phyloP scores from a whole-genome alignment of 1,139 yeast genomes.

The Lipomyces yarrowii region DNA sequence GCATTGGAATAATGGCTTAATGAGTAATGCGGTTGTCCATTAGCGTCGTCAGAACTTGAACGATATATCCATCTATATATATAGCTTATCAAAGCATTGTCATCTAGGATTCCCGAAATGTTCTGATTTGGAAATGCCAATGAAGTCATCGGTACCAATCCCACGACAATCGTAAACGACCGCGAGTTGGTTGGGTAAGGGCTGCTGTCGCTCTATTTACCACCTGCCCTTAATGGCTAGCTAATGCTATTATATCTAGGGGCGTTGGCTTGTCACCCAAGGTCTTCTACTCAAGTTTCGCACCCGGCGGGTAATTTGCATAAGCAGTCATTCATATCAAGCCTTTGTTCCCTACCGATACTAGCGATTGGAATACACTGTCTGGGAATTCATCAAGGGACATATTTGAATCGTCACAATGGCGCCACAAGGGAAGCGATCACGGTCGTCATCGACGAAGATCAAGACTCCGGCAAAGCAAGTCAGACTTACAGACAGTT shows the following conservation, averaged over 20 bases:
- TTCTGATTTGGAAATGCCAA: not conserved
- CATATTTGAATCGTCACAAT: not conserved
- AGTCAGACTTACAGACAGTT: conserved; percentile 24
- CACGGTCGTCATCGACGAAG: not conserved
- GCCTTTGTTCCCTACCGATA: not conserved
- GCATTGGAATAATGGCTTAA: not conserved
- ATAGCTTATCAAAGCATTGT: not conserved
- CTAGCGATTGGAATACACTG: not conserved
- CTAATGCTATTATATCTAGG: not conserved
- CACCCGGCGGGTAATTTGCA: not conserved
- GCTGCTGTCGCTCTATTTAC: not conserved
- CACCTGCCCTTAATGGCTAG: not conserved
- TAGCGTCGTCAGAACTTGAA: not conserved
- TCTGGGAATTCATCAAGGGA: not conserved
- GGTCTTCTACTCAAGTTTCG: not conserved
- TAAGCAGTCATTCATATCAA: not conserved
- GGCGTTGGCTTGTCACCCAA: not conserved
- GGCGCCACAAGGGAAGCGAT: conserved; percentile 12
- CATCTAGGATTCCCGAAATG: not conserved
- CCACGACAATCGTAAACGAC: not conserved
- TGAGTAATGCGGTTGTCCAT: not conserved
- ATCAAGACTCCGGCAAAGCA: conserved; percentile 13
- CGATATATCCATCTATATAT: not conserved
- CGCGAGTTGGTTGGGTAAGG: not conserved
- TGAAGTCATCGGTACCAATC: not conserved